phyloP scores from a whole-genome alignment of 192 early-diverging fungal genomes.

The Coemansia sp. region DNA sequence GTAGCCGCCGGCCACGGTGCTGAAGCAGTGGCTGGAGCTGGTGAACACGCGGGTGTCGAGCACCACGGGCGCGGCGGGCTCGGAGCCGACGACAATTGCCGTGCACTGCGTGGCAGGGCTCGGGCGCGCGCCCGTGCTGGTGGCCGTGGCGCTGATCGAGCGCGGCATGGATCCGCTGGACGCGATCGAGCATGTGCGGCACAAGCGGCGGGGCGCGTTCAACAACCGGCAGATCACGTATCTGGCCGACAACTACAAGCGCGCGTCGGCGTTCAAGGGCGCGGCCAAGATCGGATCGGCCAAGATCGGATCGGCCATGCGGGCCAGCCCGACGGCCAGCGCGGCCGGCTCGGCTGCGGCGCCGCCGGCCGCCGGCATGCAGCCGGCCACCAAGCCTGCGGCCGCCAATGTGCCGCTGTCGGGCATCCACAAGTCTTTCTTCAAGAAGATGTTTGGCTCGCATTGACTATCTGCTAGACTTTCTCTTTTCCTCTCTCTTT shows the following conservation, averaged over 20 bases:
- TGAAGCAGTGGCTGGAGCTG: conserved; percentile 63
- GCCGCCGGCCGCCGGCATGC: conserved; percentile 8
- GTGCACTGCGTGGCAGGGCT: conserved; percentile 95
- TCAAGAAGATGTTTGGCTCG: conserved; percentile 51
- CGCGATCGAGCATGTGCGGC: conserved; percentile 68
- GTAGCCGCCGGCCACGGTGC: conserved; percentile 49
- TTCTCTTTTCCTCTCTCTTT: neutral
- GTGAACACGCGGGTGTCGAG: conserved; percentile 55
- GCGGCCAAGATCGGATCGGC: conserved; percentile 22
- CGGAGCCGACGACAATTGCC: conserved; percentile 64
- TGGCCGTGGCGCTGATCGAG: conserved; percentile 75
- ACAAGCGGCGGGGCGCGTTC: conserved; percentile 72
- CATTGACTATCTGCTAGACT: conserved; percentile 22
- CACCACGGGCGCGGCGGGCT: neutral
- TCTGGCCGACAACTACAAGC: conserved; percentile 53
- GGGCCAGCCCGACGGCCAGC: conserved; percentile 19
- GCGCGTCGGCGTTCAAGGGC: conserved; percentile 29
- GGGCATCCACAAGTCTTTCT: conserved; percentile 36
- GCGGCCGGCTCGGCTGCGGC: neutral
- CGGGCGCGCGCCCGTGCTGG: conserved; percentile 90
- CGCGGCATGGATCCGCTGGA: conserved; percentile 72
- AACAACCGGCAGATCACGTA: conserved; percentile 74
- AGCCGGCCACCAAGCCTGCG: neutral
- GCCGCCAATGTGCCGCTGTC: conserved; percentile 8
- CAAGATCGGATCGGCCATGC: conserved; percentile 15